Percentiles rank a stretch among this genome's conserved stretches.
Conservation (phyloP, 129 eudicot species). For the Tanacetum coccineum region DNA sequence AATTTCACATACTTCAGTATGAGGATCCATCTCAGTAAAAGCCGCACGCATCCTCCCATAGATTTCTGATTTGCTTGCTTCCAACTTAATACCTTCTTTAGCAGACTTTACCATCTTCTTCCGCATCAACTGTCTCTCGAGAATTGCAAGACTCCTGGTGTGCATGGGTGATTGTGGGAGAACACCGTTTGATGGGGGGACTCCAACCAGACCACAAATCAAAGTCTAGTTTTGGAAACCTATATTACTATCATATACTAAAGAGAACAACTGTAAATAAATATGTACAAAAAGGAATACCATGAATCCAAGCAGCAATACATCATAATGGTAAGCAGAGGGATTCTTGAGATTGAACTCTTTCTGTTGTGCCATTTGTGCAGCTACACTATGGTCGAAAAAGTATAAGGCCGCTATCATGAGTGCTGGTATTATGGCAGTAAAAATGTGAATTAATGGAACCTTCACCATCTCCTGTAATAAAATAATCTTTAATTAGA, state of each 20-base stretch:
- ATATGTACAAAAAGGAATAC: slow-evolving; percentile 31
- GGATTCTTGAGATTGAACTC: slow-evolving; percentile 93
- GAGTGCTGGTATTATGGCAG: slow-evolving; percentile 73
- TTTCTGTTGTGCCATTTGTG: slow-evolving; percentile 93
- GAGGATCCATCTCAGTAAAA: slow-evolving; percentile 72
- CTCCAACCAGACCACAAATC: slow-evolving; percentile 79
- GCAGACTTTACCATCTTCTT: slow-evolving; percentile 75
- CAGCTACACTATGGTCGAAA: slow-evolving; percentile 96
- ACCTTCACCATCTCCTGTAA: slow-evolving; percentile 77
- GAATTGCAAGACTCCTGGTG: slow-evolving; percentile 77
- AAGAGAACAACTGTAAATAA: neutral
- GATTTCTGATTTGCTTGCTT: slow-evolving; percentile 64
- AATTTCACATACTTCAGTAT: slow-evolving; percentile 48
- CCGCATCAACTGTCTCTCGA: slow-evolving; percentile 70
- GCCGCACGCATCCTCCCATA: slow-evolving; percentile 81
- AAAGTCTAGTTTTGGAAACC: slow-evolving; percentile 48
- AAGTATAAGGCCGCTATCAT: slow-evolving; percentile 96
- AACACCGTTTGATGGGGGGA: slow-evolving; percentile 89
- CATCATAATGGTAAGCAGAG: slow-evolving; percentile 83
- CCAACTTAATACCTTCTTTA: slow-evolving; percentile 64
- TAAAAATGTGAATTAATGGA: slow-evolving; percentile 61
- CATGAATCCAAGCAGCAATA: slow-evolving; percentile 83
- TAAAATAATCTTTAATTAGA: neutral
- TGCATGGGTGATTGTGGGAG: slow-evolving; percentile 95
- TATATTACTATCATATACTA: neutral